Percentiles rank a stretch among this genome's conserved stretches.
Evolutionary conservation across 768 basidiomycete species (phyloP).

Genomic region (Hericium alpestre): DNA sequence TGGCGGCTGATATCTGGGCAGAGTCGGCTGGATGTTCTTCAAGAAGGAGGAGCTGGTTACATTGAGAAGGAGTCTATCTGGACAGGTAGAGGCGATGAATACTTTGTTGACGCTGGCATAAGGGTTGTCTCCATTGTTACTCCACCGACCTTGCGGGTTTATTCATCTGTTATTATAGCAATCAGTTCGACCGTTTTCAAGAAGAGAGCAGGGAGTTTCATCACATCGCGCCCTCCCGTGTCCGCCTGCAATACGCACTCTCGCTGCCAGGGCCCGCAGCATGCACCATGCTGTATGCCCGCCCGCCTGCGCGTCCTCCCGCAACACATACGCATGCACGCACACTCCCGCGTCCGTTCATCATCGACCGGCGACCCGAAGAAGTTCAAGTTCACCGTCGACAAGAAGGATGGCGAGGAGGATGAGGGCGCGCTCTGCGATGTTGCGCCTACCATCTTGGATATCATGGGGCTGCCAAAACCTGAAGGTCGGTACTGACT

Average conservation of each 20-base stretch:
- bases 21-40: not conserved
- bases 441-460: constrained; percentile 83
- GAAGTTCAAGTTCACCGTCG: constrained; percentile 41
- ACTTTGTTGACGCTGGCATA: not conserved
- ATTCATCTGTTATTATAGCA: too few relatives aligned
- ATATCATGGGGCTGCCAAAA: constrained; percentile 59
- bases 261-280: too few relatives aligned
- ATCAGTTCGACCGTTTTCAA: not conserved
- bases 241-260: too few relatives aligned
- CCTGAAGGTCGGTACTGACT: constrained; percentile 45
- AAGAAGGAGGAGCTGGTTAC: not conserved
- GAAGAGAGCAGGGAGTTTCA: too few relatives aligned
- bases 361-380: too few relatives aligned
- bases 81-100: not conserved
- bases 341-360: too few relatives aligned
- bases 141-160: not conserved
- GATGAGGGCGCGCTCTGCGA: constrained; percentile 75
- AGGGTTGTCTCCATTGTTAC: not conserved
- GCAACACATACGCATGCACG: too few relatives aligned
- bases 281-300: too few relatives aligned
- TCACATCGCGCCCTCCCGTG: too few relatives aligned
- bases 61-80: not conserved
- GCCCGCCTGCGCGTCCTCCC: too few relatives aligned
- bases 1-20: not conserved
- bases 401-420: constrained; percentile 36